A percentile compares a stretch with the other conserved stretches of the same genome.
These are phyloP conservation scores for Coemansia sp. DNA, from an alignment of 192 early-diverging fungal genomes.

Conservation along the genomic window DNA sequence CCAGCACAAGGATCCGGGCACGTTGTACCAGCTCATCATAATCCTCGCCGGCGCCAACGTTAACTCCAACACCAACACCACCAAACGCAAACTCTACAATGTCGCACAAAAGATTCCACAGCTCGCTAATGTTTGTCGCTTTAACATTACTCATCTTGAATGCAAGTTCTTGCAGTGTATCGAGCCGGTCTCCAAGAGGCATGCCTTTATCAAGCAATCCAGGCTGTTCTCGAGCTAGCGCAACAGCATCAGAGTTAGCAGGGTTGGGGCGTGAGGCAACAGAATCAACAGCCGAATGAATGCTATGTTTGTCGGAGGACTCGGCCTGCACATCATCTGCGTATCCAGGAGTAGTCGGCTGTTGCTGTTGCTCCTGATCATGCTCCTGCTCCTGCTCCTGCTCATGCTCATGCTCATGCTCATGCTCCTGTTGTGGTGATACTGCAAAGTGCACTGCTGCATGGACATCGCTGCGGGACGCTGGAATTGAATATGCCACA, in stretches of 20 bases:
- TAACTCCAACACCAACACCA: not conserved
- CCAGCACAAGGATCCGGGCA: conserved; percentile 29
- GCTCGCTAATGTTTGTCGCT: conserved; percentile 24
- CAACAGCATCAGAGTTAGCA: conserved; percentile 25
- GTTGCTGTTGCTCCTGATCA: not conserved
- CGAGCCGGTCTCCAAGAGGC: conserved; percentile 27
- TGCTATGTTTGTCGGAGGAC: not conserved
- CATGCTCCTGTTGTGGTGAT: not conserved
- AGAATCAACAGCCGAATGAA: not conserved
- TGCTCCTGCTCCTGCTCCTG: not conserved
- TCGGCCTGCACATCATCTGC: not conserved
- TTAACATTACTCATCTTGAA: conserved; percentile 14
- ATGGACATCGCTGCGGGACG: not conserved
- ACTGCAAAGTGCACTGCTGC: not conserved
- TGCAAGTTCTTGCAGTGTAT: conserved; percentile 22
- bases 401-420: not conserved
- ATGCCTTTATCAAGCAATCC: conserved; percentile 15
- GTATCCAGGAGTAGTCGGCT: not conserved
- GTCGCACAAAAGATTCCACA: conserved; percentile 35
- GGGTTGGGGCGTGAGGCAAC: not conserved
- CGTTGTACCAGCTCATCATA: not conserved
- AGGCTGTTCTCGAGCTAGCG: conserved; percentile 16
- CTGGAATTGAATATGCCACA: not conserved
- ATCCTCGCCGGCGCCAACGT: not conserved
- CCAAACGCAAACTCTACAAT: conserved; percentile 33